Percentiles rank a stretch among this genome's conserved stretches.
Evolutionary conservation across 176 grass and related monocot genomes (phyloP).

Genomic region (Poa annua): DNA sequence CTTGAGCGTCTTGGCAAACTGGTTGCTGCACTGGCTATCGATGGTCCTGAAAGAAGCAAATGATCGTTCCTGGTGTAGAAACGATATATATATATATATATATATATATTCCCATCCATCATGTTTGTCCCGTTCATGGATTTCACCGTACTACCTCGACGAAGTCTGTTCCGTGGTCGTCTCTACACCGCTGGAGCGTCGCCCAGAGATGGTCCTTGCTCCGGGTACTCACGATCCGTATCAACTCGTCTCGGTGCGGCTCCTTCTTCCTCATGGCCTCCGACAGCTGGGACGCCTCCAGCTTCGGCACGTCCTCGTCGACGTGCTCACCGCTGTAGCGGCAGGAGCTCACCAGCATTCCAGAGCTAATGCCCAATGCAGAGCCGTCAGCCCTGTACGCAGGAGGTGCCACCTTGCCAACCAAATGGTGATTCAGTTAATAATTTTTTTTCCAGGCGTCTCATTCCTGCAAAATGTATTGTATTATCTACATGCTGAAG

Average conservation of each 20-base stretch:
- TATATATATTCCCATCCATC: no score
- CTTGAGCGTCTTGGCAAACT: conserved; percentile 55
- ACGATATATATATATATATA: no score
- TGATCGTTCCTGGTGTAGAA: background rate
- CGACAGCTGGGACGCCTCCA: conserved; percentile 43
- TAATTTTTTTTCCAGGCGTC: no score
- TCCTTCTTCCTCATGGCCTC: conserved; percentile 49
- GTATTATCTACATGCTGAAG: no score
- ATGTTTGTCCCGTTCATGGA: background rate
- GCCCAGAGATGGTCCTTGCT: conserved; percentile 54
- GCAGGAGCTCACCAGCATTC: conserved; percentile 57
- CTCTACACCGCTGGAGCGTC: conserved; percentile 43
- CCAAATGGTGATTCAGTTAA: no score
- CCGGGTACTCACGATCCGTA: conserved; percentile 47
- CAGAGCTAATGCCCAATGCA: no score
- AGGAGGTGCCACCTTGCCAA: no score
- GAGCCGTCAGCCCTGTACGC: no score
- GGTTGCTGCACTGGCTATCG: conserved; percentile 37
- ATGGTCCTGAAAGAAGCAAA: conserved; percentile 57
- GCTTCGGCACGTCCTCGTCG: conserved; percentile 33
- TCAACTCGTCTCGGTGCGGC: conserved; percentile 14
- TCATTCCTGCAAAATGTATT: no score
- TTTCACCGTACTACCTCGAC: conserved; percentile 28
- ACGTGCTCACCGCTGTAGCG: conserved; percentile 48
- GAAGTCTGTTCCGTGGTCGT: conserved; percentile 35